Base-by-base conservation (phyloP, 2,329 filamentous ascomycete genomes). In the Colletotrichum sp. region DNA sequence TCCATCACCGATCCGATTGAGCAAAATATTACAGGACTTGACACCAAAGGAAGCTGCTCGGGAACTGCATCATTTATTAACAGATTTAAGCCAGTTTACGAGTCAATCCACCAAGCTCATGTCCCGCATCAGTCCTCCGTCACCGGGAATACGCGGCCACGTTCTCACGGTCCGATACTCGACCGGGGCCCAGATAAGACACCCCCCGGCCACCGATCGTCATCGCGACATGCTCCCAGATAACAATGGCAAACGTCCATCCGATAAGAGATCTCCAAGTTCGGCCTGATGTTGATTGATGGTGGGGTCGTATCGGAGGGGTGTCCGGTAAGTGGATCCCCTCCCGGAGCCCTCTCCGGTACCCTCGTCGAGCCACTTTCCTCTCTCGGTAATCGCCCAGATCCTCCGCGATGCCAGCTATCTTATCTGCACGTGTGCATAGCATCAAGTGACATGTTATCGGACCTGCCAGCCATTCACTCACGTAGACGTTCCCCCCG, bases 311-410 rank as follows among this genome's bases (percentile, higher is more conserved):
- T 7, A 76, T 76, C 73, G 73, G 73, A 69, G 73, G 65, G 43
- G 70, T 65, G 60, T 36, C 73, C 73, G 73, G 70, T 36, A 65
- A 73, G 73, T 76, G 70, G 70, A 52, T 65, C 73, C 32, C 61
- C 55, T 52, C 66, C 66, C 73, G 70, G 70, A 73, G 48, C 30
- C 73, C 43, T 65, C 43, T 60, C 73, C 73, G 73, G 70, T 76
- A 28, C 13, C 34, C 30, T 38, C 12, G 12, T 36, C 38, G 30
- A 72, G 18, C 10, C 18, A 65, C 28, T 55, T 65, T 43, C 70
- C 56, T 36, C 62, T 48, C 30, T 28, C 30, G 65, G 56, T 28
- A 32, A 58, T 58, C 34, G 10, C 38, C 21, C 4, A 60, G 18
- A 55, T 58, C 70, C 68, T 28, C 48, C 30, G 62, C 32, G 18